phyloP scores from a whole-genome alignment of 768 basidiomycete species.

The Mycena crocata region DNA sequence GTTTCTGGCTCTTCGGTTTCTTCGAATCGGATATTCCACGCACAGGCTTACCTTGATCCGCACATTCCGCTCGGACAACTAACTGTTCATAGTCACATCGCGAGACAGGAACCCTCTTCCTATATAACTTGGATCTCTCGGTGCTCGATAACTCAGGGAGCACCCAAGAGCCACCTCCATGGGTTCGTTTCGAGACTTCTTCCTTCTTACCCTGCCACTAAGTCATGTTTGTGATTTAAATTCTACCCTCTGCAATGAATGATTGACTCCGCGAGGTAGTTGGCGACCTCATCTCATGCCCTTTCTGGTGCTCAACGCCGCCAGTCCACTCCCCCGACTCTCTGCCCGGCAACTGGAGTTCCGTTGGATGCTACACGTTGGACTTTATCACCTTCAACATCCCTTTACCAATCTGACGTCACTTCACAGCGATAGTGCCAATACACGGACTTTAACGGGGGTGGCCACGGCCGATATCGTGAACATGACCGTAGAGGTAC shows the following conservation, averaged over 20 bases:
- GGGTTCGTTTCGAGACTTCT: background rate
- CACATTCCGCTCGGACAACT: too few relatives aligned
- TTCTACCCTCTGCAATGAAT: background rate
- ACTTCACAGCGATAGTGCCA: slow-evolving; percentile 62
- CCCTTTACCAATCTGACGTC: slow-evolving; percentile 6
- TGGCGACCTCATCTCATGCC: background rate
- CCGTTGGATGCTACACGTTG: slow-evolving; percentile 73
- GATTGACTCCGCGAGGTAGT: background rate
- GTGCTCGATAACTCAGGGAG: too few relatives aligned
- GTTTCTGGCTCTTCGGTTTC: too few relatives aligned
- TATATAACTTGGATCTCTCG: background rate
- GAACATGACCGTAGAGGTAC: slow-evolving; percentile 68
- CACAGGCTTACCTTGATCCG: too few relatives aligned
- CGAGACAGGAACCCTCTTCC: background rate
- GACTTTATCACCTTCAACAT: slow-evolving; percentile 17
- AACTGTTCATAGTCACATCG: too few relatives aligned
- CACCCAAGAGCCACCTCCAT: background rate
- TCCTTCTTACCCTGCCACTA: background rate
- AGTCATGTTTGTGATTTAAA: background rate
- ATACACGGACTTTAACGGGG: slow-evolving; percentile 67
- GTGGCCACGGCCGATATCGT: slow-evolving; percentile 56
- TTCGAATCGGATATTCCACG: too few relatives aligned
- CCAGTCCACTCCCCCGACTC: slow-evolving; percentile 52
- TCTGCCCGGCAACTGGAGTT: slow-evolving; percentile 69
- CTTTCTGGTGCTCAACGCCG: slow-evolving; percentile 43